These are phyloP conservation scores for Ceratocystis lukuohia DNA, from an alignment of 2,329 filamentous ascomycete genomes.

Conservation along the genomic window DNA sequence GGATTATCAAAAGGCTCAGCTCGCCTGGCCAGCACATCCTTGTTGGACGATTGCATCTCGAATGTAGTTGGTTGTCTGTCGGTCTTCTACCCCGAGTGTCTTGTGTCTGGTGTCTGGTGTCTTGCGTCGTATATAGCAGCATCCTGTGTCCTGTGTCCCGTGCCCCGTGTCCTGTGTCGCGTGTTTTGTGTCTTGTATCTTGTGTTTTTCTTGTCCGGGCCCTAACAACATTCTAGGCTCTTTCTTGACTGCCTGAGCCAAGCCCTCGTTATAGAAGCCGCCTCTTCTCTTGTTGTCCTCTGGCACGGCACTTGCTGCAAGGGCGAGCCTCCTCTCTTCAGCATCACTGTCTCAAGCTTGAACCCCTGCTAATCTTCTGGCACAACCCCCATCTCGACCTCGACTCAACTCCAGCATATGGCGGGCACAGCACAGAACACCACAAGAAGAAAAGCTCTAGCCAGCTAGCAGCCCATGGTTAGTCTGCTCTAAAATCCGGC, in stretches of 20 bases:
- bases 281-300: conserved; percentile 6
- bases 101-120: neutral
- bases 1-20: conserved; percentile 8
- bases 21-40: neutral
- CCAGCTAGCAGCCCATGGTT: neutral
- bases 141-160: too few species aligned
- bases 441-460: neutral
- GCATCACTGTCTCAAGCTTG: neutral
- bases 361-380: neutral
- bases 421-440: neutral
- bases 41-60: neutral
- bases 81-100: neutral
- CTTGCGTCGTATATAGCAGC: too few species aligned
- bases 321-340: neutral
- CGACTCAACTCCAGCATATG: neutral
- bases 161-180: neutral
- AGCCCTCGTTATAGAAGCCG: neutral
- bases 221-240: neutral
- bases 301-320: neutral
- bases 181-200: neutral
- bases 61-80: neutral
- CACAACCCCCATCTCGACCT: neutral
- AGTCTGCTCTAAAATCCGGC: neutral
- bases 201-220: neutral
- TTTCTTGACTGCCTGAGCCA: neutral